Percentiles rank a stretch among this genome's conserved stretches.
phyloP scores from a whole-genome alignment of 345 rosid species.

The Aurinia saxatilis region DNA sequence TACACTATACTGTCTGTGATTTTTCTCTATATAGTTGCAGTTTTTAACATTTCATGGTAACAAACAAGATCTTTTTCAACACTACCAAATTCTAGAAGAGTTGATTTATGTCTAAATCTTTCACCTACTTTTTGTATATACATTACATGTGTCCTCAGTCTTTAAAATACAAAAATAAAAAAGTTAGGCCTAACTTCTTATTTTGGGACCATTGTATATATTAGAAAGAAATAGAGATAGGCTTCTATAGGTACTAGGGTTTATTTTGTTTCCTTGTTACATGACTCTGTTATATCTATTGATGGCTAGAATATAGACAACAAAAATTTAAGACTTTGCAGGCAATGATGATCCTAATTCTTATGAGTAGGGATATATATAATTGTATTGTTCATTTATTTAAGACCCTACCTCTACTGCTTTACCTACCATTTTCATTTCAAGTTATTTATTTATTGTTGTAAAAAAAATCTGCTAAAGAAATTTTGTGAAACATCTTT shows the following conservation, averaged over 20 bases:
- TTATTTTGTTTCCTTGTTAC: slow-evolving; percentile 9
- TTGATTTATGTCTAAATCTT: slow-evolving; percentile 18
- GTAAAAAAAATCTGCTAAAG: background rate
- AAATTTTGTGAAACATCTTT: no score
- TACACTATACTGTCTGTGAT: background rate
- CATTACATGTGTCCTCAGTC: background rate
- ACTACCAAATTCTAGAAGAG: slow-evolving; percentile 12
- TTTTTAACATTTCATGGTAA: slow-evolving; percentile 16
- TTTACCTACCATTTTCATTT: slow-evolving; percentile 14
- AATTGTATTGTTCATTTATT: background rate
- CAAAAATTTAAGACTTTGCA: slow-evolving; percentile 1
- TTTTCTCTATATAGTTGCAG: background rate
- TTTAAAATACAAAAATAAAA: slow-evolving; percentile 10
- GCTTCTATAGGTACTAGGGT: slow-evolving; percentile 22
- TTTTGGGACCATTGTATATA: slow-evolving; percentile 24
- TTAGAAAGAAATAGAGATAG: slow-evolving; percentile 18
- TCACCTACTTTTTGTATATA: slow-evolving; percentile 14
- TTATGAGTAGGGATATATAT: slow-evolving; percentile 8
- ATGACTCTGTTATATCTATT: slow-evolving; percentile 4
- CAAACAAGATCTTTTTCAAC: background rate
- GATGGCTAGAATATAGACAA: background rate
- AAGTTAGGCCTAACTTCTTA: slow-evolving; percentile 21
- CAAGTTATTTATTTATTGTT: background rate
- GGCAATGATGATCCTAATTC: slow-evolving; percentile 11
- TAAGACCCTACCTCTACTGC: slow-evolving; percentile 11